phyloP scores from a whole-genome alignment of 441 rosid genomes.

The Raphanus hybrid region DNA sequence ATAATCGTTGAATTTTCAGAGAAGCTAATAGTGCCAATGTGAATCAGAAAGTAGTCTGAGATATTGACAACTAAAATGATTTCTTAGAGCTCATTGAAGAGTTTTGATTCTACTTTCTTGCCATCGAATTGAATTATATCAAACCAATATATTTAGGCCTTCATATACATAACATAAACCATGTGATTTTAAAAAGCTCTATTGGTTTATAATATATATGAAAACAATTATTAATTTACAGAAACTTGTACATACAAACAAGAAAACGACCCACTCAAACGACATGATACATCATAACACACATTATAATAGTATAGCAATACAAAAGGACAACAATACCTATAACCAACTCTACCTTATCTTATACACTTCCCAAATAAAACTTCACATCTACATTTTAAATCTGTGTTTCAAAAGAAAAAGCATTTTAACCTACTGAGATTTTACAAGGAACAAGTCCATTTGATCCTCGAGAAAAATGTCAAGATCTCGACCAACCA shows the following conservation, averaged over 20 bases:
- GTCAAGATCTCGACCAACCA: conserved; percentile 46
- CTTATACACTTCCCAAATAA: conserved; percentile 28
- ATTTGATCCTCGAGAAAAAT: conserved; percentile 17
- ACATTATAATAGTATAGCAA: conserved; percentile 22
- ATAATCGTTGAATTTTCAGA: neutral
- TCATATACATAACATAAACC: neutral
- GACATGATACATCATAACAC: conserved; percentile 26
- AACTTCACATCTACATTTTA: conserved; percentile 6
- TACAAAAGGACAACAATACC: conserved; percentile 6
- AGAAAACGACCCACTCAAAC: conserved; percentile 18
- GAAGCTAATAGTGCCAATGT: neutral
- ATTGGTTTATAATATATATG: conserved; percentile 4
- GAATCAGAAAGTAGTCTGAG: neutral
- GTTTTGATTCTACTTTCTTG: neutral
- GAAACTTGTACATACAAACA: conserved; percentile 28
- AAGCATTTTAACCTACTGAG: conserved; percentile 6
- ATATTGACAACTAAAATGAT: too few species aligned
- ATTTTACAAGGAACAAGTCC: conserved; percentile 42
- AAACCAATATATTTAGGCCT: neutral
- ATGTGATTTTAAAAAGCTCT: neutral
- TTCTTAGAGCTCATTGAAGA: neutral
- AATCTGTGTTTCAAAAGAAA: too few species aligned
- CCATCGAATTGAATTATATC: neutral
- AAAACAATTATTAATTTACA: conserved; percentile 30
- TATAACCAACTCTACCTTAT: conserved; percentile 33